phyloP scores from a whole-genome alignment of 2,329 filamentous ascomycete genomes.

The Emmonsiellopsis sp. region DNA sequence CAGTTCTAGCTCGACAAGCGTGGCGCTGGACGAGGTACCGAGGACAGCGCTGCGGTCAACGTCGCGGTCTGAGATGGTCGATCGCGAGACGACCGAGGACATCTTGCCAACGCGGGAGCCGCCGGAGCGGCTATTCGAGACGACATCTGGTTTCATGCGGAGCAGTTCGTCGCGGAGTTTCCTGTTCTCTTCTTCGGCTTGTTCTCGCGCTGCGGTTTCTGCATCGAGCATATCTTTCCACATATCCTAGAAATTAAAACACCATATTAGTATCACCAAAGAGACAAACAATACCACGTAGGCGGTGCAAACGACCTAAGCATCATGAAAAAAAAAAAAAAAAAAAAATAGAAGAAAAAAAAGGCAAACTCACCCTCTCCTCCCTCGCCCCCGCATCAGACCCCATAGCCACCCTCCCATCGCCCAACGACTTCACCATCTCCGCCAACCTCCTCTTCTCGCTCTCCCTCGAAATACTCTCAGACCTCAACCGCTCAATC shows the following conservation, averaged over 20 bases:
- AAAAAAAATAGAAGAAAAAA: not conserved
- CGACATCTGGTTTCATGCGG: constrained; percentile 41
- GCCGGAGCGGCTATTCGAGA: constrained; percentile 15
- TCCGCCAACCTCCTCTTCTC: constrained; percentile 83
- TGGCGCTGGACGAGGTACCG: constrained; percentile 52
- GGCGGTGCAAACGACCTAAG: constrained; percentile 26
- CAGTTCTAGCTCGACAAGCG: constrained; percentile 74
- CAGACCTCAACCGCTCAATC: constrained; percentile 71
- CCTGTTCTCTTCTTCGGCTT: constrained; percentile 81
- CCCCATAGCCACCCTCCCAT: constrained; percentile 37
- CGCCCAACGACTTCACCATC: constrained; percentile 58
- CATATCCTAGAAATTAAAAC: constrained; percentile 53
- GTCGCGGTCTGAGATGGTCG: constrained; percentile 26
- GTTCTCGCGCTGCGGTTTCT: constrained; percentile 79
- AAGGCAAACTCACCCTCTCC: constrained; percentile 32
- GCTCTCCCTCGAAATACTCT: constrained; percentile 67
- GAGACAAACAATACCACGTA: not conserved
- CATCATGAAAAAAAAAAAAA: constrained; percentile 7
- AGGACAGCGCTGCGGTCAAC: constrained; percentile 33
- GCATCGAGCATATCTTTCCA: constrained; percentile 93
- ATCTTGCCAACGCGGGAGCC: constrained; percentile 25
- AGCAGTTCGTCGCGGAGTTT: constrained; percentile 76
- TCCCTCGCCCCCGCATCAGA: constrained; percentile 41
- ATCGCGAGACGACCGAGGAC: constrained; percentile 30
- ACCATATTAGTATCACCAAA: not conserved